Evolutionary conservation across 2,329 filamentous ascomycete species (phyloP).

Genomic region (Lecanosticta acicola): DNA sequence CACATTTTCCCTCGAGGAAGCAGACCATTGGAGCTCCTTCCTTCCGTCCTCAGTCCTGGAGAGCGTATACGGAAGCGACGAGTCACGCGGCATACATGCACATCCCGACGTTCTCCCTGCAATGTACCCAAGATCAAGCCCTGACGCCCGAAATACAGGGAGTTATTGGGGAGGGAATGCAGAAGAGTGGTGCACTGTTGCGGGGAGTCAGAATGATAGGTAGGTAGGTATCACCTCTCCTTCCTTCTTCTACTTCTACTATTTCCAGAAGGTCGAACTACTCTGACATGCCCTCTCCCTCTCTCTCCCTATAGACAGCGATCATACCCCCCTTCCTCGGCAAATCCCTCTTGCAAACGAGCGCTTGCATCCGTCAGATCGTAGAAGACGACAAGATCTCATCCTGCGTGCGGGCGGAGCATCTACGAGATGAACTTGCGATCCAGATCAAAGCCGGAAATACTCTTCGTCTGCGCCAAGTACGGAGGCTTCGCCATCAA

Average conservation of each 20-base stretch:
- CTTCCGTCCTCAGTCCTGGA: conserved; percentile 6
- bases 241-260: not conserved
- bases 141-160: conserved; percentile 3
- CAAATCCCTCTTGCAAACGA: too few relatives aligned
- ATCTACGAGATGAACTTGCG: conserved; percentile 4
- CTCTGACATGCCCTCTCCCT: too few relatives aligned
- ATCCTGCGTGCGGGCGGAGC: too few relatives aligned
- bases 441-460: conserved; percentile 7
- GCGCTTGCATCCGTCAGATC: too few relatives aligned
- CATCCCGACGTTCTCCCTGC: conserved; percentile 5
- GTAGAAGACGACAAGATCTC: too few relatives aligned
- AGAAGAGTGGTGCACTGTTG: conserved; percentile 2
- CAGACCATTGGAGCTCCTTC: too few relatives aligned
- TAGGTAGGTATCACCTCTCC: not conserved
- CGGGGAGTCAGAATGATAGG: conserved; percentile 1
- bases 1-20: too few relatives aligned
- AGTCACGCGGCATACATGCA: conserved; percentile 8
- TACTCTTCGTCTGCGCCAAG: conserved; percentile 6
- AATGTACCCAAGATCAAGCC: conserved; percentile 8
- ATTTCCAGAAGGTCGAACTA: too few relatives aligned
- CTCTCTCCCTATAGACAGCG: conserved; percentile 5
- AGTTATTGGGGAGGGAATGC: conserved; percentile 1
- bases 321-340: conserved; percentile 14
- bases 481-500: conserved; percentile 5
- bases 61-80: conserved; percentile 7